phyloP scores from a whole-genome alignment of 225 moss, liverwort and hornwort species.

The Climacium dendroides region DNA sequence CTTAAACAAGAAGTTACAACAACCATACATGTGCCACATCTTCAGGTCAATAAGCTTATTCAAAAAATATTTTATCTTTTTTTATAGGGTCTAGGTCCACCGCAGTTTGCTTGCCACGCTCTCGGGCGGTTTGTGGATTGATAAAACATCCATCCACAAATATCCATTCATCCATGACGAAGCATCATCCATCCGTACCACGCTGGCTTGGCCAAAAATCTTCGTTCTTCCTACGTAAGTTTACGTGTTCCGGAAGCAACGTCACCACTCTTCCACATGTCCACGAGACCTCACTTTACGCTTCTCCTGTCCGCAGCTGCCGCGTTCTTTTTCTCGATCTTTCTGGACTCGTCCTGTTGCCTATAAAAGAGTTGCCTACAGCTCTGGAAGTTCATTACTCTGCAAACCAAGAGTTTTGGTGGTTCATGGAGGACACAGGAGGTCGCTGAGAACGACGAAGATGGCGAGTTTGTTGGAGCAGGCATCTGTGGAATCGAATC shows the following conservation, averaged over 20 bases:
- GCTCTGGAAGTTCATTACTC: rapidly evolving
- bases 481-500: no score
- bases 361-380: background rate
- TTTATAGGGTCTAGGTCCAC: no score
- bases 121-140: background rate
- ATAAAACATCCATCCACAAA: background rate
- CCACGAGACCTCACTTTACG: no score
- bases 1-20: no score
- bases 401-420: background rate
- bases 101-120: no score
- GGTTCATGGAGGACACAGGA: background rate
- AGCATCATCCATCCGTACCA: no score
- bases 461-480: background rate
- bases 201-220: background rate
- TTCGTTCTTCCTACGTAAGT: background rate
- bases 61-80: no score
- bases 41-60: no score
- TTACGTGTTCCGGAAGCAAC: background rate
- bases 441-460: background rate
- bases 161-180: background rate
- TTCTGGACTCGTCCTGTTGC: background rate
- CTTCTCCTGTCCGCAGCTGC: background rate
- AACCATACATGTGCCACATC: no score
- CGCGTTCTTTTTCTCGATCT: background rate
- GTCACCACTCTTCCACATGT: background rate